Base-by-base conservation (phyloP, 768 basidiomycete species). In the Pholiota conissans region DNA sequence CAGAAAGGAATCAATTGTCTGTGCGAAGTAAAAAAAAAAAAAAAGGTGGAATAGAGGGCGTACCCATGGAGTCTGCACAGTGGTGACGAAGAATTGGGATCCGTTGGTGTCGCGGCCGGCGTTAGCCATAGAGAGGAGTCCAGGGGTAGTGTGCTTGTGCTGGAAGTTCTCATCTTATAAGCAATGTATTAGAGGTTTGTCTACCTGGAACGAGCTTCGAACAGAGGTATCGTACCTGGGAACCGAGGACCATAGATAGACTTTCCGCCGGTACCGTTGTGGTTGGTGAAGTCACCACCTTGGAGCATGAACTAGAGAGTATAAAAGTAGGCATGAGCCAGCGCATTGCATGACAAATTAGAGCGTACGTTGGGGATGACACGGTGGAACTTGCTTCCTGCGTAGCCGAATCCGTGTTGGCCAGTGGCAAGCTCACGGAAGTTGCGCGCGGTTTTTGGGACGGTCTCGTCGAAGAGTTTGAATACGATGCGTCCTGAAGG, bases 211-310 rank as follows among this genome's bases (percentile, higher is more conserved):
- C n/a, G n/a, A n/a, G n/a, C n/a, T n/a, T n/a, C n/a, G n/a, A n/a
- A n/a, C n/a, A n/a, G 10, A 45, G 26, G 26, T 8, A 20, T 64
- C 84, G 48, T 39, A 91, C 90, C 85, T 40, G 76, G 71, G 72
- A 95, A 95, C 67, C 84, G 87, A 57, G 82, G 79, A 30, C 93
- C 93, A 63, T 93, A 95, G 69, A 93, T 92, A 13, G 90, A 92
- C 70, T 86, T 80, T n/a, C 90, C 90, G 30, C 92, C 90, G 0
- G 89, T 92, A 13, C 90, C 90, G 60, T 92, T 83, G 61, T 82
- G 78, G 9, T 73, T 68, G 28, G 90, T 91, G 72, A 93, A 93
- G 73, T 95, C 93, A 24, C 93, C 93, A 24, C 91, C 93, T 70
- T 93, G 92, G 46, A 90, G 71, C 91, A 93, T 93, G 75, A 90